Conservation (phyloP, 2,329 filamentous ascomycete species). For the Penicillium sclerotigenum region DNA sequence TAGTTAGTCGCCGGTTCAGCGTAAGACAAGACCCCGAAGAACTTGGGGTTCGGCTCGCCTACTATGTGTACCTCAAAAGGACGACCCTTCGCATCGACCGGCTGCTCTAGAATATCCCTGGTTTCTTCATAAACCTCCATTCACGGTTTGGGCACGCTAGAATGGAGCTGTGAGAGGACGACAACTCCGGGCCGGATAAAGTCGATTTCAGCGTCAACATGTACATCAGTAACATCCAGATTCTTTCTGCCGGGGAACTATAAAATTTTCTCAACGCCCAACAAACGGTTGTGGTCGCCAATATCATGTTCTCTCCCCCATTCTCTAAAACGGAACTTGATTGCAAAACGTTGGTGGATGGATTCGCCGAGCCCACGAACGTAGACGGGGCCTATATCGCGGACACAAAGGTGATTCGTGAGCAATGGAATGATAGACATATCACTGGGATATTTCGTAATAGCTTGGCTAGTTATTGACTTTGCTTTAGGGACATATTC, state of each 20-base stretch:
- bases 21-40: conserved; percentile 2
- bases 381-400: conserved; percentile 21
- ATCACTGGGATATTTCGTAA: conserved; percentile 2
- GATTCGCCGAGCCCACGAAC: conserved; percentile 10
- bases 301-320: conserved; percentile 21
- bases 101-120: conserved; percentile 7
- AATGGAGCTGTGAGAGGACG: conserved; percentile 24
- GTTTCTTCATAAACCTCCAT: conserved; percentile 22
- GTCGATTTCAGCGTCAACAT: conserved; percentile 22
- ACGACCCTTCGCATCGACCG: conserved; percentile 24
- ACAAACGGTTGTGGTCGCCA: conserved; percentile 10
- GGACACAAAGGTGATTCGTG: conserved; percentile 22
- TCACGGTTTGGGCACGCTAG: conserved; percentile 14
- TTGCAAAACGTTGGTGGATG: conserved; percentile 7
- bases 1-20: conserved; percentile 26
- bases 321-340: conserved; percentile 21
- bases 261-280: conserved; percentile 29
- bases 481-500: conserved; percentile 19
- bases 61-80: conserved; percentile 20
- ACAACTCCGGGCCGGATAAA: conserved; percentile 23
- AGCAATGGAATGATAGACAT: conserved; percentile 15
- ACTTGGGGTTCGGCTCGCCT: conserved; percentile 23
- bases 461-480: conserved; percentile 6
- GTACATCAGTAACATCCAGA: conserved; percentile 31
- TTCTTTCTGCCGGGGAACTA: conserved; percentile 27